Base-by-base conservation (phyloP, 2,329 filamentous ascomycete genomes). In the Scedosporium boydii region DNA sequence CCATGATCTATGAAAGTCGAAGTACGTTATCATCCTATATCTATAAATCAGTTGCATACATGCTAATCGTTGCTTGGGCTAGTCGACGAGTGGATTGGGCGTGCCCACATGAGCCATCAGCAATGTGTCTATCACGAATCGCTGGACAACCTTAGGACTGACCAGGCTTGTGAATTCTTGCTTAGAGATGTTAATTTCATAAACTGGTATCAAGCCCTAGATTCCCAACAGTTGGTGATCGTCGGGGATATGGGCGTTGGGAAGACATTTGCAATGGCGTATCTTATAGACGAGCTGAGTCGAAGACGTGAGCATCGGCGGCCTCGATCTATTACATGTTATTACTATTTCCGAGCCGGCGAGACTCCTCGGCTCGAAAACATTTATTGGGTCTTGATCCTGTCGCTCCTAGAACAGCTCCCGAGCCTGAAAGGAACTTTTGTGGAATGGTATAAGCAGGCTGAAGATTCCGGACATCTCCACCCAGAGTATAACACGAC, bases 301-400 rank as follows among this genome's bases (percentile, higher is more conserved):
- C 62, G 60, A 61, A 56, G 64, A 51, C 65, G 41, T 53, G 58
- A 62, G 62, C 59, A 63, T 12, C 63, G 62, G 57, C 29, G 65
- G 16, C 64, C 66, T 21, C 61, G 63, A 48, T 64, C 68, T 48
- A 69, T 68, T 58, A 51, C 71, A 51, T 70, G 67, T 64, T 70
- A 68, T 62, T 67, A 70, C 63, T 72, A 71, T 64, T 71, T 69
- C 60, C 67, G 61, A 38, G 62, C 68, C 56, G 62, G 67, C 38
- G 65, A 67, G 51, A 69, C 67, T 38, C 67, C 66, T n/a, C 55
- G 38, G 26, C 27, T 5, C n/a, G 12, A 10, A 1, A 16, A 34
- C 2, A 57, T 57, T 16, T 34, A 34, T 12, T 29, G 27, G 10
- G 18, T 10, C 10, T 12, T 57, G 14, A 18, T 34, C 5, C 55